Base-by-base conservation (phyloP, 805 yeast species). In the Wickerhamiella musiphila region DNA sequence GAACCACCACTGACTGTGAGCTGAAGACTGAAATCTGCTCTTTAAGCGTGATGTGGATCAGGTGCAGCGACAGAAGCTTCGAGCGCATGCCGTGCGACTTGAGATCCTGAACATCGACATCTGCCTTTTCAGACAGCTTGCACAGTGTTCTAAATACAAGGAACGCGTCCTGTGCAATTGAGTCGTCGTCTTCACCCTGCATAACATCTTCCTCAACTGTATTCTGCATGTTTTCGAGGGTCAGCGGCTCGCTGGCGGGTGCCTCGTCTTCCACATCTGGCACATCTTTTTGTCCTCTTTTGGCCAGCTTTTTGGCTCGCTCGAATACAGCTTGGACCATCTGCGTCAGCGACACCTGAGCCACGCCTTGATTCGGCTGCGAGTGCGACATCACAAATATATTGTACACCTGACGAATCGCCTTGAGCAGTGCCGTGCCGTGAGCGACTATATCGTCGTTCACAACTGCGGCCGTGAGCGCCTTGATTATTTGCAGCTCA, bases 321-420 rank as follows among this genome's bases (percentile, higher is more conserved):
- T 78, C 93, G 57, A 82, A 90, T 8, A 84, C 75, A 6, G 79
- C 73, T 34, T 73, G 73, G 15, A 90, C 81, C 46, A 86, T 77
- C 56, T 90, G 99, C 3, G 92, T 79, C 42, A 90, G 63, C 6
- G 90, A 77, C 1, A 94, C 96, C 58, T 92, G 96, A 0, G 98
- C 96, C 37, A 84, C 73, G 1, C 83, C 78, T 56, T 90, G 98
- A 49, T 83, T 86, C 17, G 78, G 61, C 3, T 86, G 71, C 13
- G 77, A 72, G 37, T 78, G 61, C 0, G 95, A 82, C 35, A 81
- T 66, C 26, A 90, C 75, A 48, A 86, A 92, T 18, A 92, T 78
- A 51, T 83, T 84, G 58, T 90, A 90, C 18, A 86, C 81, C 47
- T 81, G 94, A 53, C 96, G 70, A 23, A 92, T 75, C 0, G 96